phyloP scores from a whole-genome alignment of 2,329 filamentous ascomycete species.

The Diaporthe caulivora region DNA sequence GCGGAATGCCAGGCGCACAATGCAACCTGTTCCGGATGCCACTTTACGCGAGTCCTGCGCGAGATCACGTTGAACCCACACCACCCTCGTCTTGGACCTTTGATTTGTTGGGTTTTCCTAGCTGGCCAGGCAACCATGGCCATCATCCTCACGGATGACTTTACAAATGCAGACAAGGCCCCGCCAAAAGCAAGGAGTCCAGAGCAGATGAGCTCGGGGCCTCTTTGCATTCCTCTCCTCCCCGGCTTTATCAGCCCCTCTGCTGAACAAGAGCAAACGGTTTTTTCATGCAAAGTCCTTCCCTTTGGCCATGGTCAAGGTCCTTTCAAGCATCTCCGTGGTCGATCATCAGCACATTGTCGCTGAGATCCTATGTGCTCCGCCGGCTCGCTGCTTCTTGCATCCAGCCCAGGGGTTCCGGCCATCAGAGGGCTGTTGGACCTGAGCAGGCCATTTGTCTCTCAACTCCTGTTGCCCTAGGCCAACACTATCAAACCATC shows the following conservation, averaged over 20 bases:
- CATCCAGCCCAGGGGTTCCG: conserved; percentile 10
- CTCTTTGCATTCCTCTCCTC: conserved; percentile 35
- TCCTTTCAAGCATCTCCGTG: conserved; percentile 33
- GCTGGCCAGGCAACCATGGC: conserved; percentile 38
- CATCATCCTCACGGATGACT: conserved; percentile 23
- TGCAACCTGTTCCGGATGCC: conserved; percentile 42
- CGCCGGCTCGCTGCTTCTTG: conserved; percentile 30
- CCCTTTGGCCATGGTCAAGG: conserved; percentile 30
- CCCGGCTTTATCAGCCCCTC: conserved; percentile 41
- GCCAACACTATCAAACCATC: conserved; percentile 32
- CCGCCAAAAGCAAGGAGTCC: conserved; percentile 41
- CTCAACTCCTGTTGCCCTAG: conserved; percentile 26
- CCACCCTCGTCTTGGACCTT: conserved; percentile 40
- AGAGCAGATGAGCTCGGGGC: conserved; percentile 15
- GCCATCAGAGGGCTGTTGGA: conserved; percentile 14
- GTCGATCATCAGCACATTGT: conserved; percentile 29
- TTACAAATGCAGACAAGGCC: conserved; percentile 26
- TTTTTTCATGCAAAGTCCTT: conserved; percentile 36
- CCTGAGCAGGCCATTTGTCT: conserved; percentile 29
- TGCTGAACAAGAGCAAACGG: conserved; percentile 40
- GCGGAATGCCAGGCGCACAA: conserved; percentile 23
- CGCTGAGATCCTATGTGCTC: conserved; percentile 36
- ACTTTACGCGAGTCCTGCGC: conserved; percentile 49
- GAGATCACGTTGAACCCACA: conserved; percentile 44
- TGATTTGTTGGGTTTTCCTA: conserved; percentile 41